Conservation (phyloP, 2,329 filamentous ascomycete genomes). For the Nannizziopsis arthrosporioides region DNA sequence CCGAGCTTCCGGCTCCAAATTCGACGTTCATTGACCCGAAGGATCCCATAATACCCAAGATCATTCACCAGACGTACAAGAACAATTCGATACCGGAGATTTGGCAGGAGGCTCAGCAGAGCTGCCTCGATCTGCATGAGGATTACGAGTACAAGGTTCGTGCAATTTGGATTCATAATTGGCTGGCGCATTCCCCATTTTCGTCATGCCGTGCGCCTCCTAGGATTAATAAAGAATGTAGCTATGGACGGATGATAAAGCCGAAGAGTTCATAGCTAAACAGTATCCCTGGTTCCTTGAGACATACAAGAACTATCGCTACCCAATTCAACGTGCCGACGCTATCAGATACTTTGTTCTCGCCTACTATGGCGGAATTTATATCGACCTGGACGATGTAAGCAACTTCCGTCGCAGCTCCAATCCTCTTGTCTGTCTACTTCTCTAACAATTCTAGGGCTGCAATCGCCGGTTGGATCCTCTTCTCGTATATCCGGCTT, state of each 20-base stretch:
- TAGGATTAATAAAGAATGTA: constrained; percentile 26
- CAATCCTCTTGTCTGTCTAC: background rate
- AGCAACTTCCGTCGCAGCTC: constrained; percentile 17
- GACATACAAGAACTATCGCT: constrained; percentile 62
- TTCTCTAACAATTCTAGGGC: constrained; percentile 40
- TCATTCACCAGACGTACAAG: constrained; percentile 66
- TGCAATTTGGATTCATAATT: constrained; percentile 8
- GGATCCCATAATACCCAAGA: constrained; percentile 58
- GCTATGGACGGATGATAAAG: constrained; percentile 64
- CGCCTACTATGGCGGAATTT: constrained; percentile 65
- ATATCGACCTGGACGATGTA: constrained; percentile 66
- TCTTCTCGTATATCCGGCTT: constrained; percentile 56
- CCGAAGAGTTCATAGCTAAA: constrained; percentile 57
- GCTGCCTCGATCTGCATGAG: constrained; percentile 54
- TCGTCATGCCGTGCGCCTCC: background rate
- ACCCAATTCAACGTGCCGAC: constrained; percentile 66
- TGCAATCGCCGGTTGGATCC: constrained; percentile 58
- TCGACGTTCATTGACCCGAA: constrained; percentile 46
- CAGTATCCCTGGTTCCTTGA: constrained; percentile 69
- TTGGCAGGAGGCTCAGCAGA: constrained; percentile 55
- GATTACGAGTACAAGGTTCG: constrained; percentile 62
- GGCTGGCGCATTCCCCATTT: constrained; percentile 13
- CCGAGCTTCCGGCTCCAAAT: constrained; percentile 55
- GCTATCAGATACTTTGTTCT: constrained; percentile 70
- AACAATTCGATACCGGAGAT: constrained; percentile 56